A percentile compares a stretch with the other conserved stretches of the same genome.
phyloP scores from a whole-genome alignment of 2,329 filamentous ascomycete genomes.

The Colletotrichum agaves region DNA sequence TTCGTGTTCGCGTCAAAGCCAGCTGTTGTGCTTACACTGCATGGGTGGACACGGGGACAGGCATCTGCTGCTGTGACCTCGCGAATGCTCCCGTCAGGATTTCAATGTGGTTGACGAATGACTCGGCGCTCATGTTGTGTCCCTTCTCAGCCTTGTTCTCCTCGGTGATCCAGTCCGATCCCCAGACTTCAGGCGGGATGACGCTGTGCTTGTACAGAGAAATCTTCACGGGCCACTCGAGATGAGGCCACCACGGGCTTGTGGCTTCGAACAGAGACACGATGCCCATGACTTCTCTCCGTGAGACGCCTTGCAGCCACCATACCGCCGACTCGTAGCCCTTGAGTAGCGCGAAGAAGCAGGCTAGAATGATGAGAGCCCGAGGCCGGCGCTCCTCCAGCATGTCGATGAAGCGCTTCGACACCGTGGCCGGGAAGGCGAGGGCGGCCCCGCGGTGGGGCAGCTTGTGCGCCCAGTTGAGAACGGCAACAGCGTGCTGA shows the following conservation, averaged over 20 bases:
- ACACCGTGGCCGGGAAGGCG: slow-evolving; percentile 73
- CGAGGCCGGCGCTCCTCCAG: slow-evolving; percentile 69
- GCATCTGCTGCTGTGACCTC: slow-evolving; percentile 43
- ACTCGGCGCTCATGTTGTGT: slow-evolving; percentile 42
- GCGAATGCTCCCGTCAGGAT: slow-evolving; percentile 54
- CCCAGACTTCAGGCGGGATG: slow-evolving; percentile 68
- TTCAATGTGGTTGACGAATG: slow-evolving; percentile 58
- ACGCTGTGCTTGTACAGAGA: slow-evolving; percentile 64
- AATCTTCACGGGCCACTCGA: slow-evolving; percentile 70
- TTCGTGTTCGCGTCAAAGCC: slow-evolving; percentile 27
- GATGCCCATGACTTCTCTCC: slow-evolving; percentile 73
- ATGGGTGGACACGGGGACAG: slow-evolving; percentile 36
- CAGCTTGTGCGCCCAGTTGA: slow-evolving; percentile 74
- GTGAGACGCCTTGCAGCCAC: slow-evolving; percentile 77
- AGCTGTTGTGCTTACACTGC: slow-evolving; percentile 30
- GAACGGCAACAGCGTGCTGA: slow-evolving; percentile 71
- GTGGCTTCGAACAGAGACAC: slow-evolving; percentile 68
- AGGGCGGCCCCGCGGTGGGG: slow-evolving; percentile 68
- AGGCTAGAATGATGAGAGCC: slow-evolving; percentile 71
- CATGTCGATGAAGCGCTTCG: slow-evolving; percentile 68
- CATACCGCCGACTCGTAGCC: slow-evolving; percentile 67
- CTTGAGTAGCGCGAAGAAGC: slow-evolving; percentile 74
- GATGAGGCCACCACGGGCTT: slow-evolving; percentile 69
- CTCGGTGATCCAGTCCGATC: slow-evolving; percentile 60
- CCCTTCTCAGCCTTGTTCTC: slow-evolving; percentile 48